Conservation (phyloP, 352 stramenopile genomes). For the Globisporangium canariense region DNA sequence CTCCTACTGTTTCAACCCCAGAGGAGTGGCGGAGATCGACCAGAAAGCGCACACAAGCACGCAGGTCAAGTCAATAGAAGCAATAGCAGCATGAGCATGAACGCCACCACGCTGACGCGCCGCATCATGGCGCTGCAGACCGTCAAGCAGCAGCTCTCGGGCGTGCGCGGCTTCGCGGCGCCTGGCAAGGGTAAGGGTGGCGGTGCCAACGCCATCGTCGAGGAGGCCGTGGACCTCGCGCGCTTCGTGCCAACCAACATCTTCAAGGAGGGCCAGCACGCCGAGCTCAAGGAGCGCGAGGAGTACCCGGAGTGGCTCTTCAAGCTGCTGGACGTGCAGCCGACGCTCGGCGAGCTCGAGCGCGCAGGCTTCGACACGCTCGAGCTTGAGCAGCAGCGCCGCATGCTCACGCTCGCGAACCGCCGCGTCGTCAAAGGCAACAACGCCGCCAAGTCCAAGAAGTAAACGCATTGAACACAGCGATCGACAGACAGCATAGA, state of each 20-base stretch:
- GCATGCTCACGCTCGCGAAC: slow-evolving; percentile 74
- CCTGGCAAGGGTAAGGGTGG: slow-evolving; percentile 66
- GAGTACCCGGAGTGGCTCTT: slow-evolving; percentile 86
- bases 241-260: slow-evolving; percentile 84
- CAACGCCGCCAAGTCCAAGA: slow-evolving; percentile 85
- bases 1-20: too few species aligned
- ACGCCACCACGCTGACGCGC: slow-evolving; percentile 41
- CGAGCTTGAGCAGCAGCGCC: slow-evolving; percentile 70
- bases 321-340: slow-evolving; percentile 68
- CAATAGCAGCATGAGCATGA: slow-evolving; percentile 19
- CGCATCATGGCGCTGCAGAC: slow-evolving; percentile 30
- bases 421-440: slow-evolving; percentile 64
- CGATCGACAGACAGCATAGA: slow-evolving; percentile 5
- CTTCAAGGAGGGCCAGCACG: slow-evolving; percentile 78
- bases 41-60: slow-evolving; percentile 1
- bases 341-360: slow-evolving; percentile 75
- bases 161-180: slow-evolving; percentile 55
- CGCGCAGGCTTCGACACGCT: slow-evolving; percentile 80
- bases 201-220: slow-evolving; percentile 39
- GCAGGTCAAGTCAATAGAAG: neutral
- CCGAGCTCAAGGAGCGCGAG: slow-evolving; percentile 73
- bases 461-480: slow-evolving; percentile 37
- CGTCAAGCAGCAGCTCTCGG: slow-evolving; percentile 25
- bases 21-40: slow-evolving; percentile 9
- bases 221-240: slow-evolving; percentile 73